Conservation (phyloP, 805 yeast species). For the Candida qinlingensis region DNA sequence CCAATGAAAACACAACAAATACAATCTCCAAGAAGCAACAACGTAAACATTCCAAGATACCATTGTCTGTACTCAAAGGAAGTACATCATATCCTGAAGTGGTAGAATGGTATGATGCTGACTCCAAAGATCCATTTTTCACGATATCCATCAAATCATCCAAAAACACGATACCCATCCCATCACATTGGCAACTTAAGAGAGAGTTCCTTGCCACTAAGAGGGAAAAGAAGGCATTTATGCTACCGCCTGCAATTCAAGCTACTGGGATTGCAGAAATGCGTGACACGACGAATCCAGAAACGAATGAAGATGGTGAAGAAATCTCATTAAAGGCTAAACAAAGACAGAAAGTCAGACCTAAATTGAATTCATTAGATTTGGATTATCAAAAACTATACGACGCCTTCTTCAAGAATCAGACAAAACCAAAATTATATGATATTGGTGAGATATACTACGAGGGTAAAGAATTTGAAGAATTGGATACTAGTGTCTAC, state of each 20-base stretch:
- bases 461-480: constrained; percentile 66
- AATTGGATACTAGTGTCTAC: constrained; percentile 34
- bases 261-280: constrained; percentile 85
- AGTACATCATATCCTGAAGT: constrained; percentile 57
- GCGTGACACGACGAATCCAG: constrained; percentile 48
- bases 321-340: constrained; percentile 57
- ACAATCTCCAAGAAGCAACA: constrained; percentile 44
- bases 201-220: constrained; percentile 66
- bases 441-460: constrained; percentile 72
- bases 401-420: constrained; percentile 82
- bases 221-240: constrained; percentile 66
- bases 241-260: constrained; percentile 69
- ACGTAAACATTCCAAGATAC: constrained; percentile 48
- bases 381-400: constrained; percentile 77
- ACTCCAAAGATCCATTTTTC: constrained; percentile 72
- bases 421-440: constrained; percentile 64
- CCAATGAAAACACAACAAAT: constrained; percentile 11
- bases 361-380: constrained; percentile 80
- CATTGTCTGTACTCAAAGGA: constrained; percentile 65
- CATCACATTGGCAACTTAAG: constrained; percentile 78
- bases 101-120: constrained; percentile 84
- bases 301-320: constrained; percentile 31
- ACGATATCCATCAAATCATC: constrained; percentile 57
- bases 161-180: constrained; percentile 70
- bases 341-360: constrained; percentile 82